Percentiles rank a stretch among this genome's conserved stretches.
phyloP scores from a whole-genome alignment of 768 basidiomycete species.

The Termitomyces heimii region DNA sequence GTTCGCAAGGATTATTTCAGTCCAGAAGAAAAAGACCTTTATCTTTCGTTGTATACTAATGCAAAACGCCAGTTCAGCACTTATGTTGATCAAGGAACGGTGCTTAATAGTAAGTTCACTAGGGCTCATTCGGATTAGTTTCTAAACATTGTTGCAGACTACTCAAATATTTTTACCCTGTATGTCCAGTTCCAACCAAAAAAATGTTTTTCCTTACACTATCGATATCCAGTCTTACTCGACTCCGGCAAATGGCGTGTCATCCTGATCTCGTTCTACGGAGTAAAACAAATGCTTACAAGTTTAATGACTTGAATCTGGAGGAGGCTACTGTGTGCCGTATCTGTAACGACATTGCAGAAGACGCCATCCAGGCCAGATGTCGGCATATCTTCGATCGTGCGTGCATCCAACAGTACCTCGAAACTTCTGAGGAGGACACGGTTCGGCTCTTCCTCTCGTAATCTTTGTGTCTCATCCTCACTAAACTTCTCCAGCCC shows the following conservation, averaged over 20 bases:
- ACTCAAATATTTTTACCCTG: slow-evolving; percentile 86
- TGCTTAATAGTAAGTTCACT: slow-evolving; percentile 75
- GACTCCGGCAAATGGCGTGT: slow-evolving; percentile 95
- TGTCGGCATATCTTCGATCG: slow-evolving; percentile 95
- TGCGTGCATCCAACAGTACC: slow-evolving; percentile 92
- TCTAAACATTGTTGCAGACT: slow-evolving; percentile 42
- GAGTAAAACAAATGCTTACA: slow-evolving; percentile 70
- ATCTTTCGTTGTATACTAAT: slow-evolving; percentile 85
- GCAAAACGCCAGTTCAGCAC: slow-evolving; percentile 91
- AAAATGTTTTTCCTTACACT: slow-evolving; percentile 6
- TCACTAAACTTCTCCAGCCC: slow-evolving; percentile 42
- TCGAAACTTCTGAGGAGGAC: slow-evolving; percentile 66
- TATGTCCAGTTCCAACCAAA: slow-evolving; percentile 25
- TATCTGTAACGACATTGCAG: slow-evolving; percentile 94
- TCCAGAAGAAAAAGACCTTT: slow-evolving; percentile 94
- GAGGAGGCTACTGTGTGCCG: slow-evolving; percentile 85
- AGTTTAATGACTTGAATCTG: slow-evolving; percentile 50
- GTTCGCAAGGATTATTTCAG: slow-evolving; percentile 91
- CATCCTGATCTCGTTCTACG: slow-evolving; percentile 92
- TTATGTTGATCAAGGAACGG: slow-evolving; percentile 84
- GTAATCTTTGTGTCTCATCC: not conserved
- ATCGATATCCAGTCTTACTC: slow-evolving; percentile 58
- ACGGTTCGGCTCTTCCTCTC: slow-evolving; percentile 35
- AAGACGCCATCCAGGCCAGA: slow-evolving; percentile 92
- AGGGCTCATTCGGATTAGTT: not conserved